Evolutionary conservation across 2,329 filamentous ascomycete species (phyloP).

Genomic region (Coniochaeta pulveracea): DNA sequence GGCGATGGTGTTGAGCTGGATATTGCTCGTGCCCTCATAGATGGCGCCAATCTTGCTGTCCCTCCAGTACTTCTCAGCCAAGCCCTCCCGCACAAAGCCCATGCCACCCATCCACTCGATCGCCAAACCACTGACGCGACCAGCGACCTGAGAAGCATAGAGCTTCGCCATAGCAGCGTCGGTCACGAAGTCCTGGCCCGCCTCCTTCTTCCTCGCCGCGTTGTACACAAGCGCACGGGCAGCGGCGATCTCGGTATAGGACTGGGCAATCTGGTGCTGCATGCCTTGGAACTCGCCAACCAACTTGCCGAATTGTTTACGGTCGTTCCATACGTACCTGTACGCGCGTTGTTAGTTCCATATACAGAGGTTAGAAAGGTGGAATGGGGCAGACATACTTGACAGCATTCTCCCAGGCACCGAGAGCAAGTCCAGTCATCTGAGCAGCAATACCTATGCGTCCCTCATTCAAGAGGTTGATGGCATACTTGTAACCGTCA

Average conservation of each 20-base stretch:
- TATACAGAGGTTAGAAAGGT: neutral
- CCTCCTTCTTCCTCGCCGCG: conserved; percentile 94
- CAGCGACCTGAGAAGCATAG: conserved; percentile 85
- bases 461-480: conserved; percentile 86
- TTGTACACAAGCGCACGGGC: conserved; percentile 92
- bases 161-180: conserved; percentile 99
- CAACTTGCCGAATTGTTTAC: conserved; percentile 87
- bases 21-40: conserved; percentile 83
- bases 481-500: conserved; percentile 96
- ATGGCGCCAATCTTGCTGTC: conserved; percentile 99
- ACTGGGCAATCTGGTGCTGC: conserved; percentile 97
- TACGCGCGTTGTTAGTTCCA: neutral
- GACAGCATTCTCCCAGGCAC: conserved; percentile 90
- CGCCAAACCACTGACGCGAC: conserved; percentile 71
- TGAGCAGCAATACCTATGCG: conserved; percentile 96
- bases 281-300: conserved; percentile 98
- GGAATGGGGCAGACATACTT: conserved; percentile 31
- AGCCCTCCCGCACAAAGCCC: conserved; percentile 93
- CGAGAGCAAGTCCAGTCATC: conserved; percentile 93
- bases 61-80: conserved; percentile 95
- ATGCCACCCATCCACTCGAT: conserved; percentile 99
- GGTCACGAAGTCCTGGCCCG: conserved; percentile 85
- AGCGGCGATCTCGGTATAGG: conserved; percentile 85
- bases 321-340: conserved; percentile 94
- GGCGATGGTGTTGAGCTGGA: conserved; percentile 55